Conservation (phyloP, 148 eudicot genomes). For the Linanthus parryae region DNA sequence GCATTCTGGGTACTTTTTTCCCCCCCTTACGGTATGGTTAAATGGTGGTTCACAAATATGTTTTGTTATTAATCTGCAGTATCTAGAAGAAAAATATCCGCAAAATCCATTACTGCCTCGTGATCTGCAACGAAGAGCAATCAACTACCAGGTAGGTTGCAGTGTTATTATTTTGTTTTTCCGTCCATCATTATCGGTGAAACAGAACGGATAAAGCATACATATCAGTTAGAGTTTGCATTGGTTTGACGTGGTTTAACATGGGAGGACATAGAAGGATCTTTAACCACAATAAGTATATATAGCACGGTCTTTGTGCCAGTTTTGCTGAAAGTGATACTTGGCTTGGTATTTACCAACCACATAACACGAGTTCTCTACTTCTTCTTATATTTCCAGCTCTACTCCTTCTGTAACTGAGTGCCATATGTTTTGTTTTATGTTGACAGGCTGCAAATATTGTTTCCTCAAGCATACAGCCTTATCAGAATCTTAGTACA, state of each 20-base stretch:
- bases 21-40: background rate
- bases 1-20: constrained; percentile 7
- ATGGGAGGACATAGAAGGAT: background rate
- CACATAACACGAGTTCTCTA: background rate
- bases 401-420: background rate
- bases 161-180: background rate
- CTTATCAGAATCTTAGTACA: constrained; percentile 55
- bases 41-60: background rate
- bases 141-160: constrained; percentile 67
- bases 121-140: constrained; percentile 64
- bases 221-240: background rate
- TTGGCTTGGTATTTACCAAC: background rate
- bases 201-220: background rate
- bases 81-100: constrained; percentile 89
- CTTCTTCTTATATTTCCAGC: background rate
- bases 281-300: too few species aligned
- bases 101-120: constrained; percentile 66
- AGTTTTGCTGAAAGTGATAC: background rate
- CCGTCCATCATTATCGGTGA: background rate
- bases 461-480: constrained; percentile 79
- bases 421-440: background rate
- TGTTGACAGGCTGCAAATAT: constrained; percentile 67
- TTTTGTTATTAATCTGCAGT: constrained; percentile 26
- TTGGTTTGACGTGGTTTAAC: background rate
- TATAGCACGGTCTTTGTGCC: background rate